Conservation (phyloP, 163 green algal species). For the Scenedesmus sp. region DNA sequence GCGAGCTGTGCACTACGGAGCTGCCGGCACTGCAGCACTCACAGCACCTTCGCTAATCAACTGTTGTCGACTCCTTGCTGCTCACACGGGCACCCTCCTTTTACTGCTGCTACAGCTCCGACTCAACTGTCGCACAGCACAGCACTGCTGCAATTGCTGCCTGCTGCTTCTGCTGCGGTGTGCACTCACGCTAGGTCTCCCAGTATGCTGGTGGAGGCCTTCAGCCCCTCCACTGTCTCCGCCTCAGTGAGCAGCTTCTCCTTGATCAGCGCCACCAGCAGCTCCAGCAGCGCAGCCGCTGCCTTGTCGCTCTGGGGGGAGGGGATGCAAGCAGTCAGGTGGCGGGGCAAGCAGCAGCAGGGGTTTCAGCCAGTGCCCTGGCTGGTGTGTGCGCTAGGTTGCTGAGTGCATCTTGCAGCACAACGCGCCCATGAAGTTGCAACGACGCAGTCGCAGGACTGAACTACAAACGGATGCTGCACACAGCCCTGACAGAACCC, state of each 20-base stretch:
- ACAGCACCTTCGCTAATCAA: no score
- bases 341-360: neutral
- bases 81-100: neutral
- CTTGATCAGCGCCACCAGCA: slow-evolving; percentile 75
- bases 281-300: slow-evolving; percentile 65
- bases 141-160: neutral
- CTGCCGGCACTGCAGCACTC: no score
- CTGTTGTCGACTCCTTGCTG: no score
- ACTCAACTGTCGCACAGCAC: no score
- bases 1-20: neutral
- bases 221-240: slow-evolving; percentile 68
- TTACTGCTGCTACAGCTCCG: neutral
- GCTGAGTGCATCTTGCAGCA: no score
- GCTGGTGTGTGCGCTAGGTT: no score
- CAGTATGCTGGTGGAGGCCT: slow-evolving; percentile 66
- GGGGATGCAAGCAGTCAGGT: neutral
- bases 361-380: no score
- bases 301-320: slow-evolving; percentile 63
- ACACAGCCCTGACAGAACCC: no score
- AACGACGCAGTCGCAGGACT: neutral
- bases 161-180: neutral
- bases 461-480: no score
- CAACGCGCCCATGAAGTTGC: neutral
- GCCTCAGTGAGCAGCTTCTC: slow-evolving; percentile 59
- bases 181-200: slow-evolving; percentile 82